These are phyloP conservation scores for Gliomastix tumulicola DNA, from an alignment of 2,329 filamentous ascomycete species.

Conservation along the genomic window DNA sequence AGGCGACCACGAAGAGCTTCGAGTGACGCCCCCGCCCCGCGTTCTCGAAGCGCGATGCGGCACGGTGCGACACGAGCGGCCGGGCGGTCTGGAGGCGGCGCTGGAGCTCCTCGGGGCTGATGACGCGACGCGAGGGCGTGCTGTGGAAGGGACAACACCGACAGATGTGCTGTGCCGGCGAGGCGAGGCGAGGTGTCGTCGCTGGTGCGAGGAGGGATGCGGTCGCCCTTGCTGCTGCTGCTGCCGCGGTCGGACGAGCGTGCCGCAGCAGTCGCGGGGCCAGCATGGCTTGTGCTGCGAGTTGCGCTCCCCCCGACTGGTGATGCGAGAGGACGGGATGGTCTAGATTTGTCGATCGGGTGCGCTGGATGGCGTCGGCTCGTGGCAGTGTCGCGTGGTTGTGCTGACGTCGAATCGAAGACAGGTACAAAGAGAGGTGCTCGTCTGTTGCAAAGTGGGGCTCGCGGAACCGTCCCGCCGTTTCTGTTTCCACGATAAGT, in stretches of 20 bases:
- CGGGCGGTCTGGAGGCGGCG: conserved; percentile 16
- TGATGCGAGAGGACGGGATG: conserved; percentile 3
- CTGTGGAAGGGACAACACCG: conserved; percentile 15
- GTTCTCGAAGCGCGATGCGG: conserved; percentile 15
- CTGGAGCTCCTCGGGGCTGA: conserved; percentile 13
- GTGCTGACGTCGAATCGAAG: too few species aligned
- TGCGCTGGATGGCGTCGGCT: too few species aligned
- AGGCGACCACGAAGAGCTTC: conserved; percentile 28
- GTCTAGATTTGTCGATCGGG: conserved; percentile 4
- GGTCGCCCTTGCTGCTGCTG: too few species aligned
- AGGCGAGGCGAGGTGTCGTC: not conserved
- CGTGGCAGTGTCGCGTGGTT: too few species aligned
- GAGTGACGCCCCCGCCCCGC: conserved; percentile 19
- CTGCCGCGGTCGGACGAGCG: conserved; percentile 3
- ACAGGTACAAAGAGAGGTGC: too few species aligned
- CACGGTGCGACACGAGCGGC: conserved; percentile 20
- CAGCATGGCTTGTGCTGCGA: conserved; percentile 9
- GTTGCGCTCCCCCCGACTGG: too few species aligned
- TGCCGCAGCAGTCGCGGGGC: conserved; percentile 11
- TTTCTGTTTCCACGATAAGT: too few species aligned
- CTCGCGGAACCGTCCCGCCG: too few species aligned
- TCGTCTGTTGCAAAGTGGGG: too few species aligned
- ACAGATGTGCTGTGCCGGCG: too few species aligned
- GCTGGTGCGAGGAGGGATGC: too few species aligned
- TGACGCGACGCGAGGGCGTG: conserved; percentile 8